Evolutionary conservation across 108 stramenopile species (phyloP), one percentile per base, ranked within the genome.

Genomic region (Cyclotella kingstonii): DNA sequence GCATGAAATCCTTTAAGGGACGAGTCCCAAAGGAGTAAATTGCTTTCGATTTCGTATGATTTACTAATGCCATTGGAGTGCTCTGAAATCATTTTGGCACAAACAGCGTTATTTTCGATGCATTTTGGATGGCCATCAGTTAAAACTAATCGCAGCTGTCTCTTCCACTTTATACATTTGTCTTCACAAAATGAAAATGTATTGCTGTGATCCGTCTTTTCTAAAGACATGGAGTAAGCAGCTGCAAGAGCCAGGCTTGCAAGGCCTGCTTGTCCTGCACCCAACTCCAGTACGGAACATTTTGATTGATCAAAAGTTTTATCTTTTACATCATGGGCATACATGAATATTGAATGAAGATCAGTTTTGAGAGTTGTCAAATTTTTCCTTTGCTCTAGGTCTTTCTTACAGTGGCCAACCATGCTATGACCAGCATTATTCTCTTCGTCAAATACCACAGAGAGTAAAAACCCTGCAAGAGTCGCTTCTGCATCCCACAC

Each of bases 401-500:
- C 29, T 9, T 33, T 45, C 26, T 57, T 17, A 29, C 19, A 40
- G 46, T 18, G 28, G 25, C n/a, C 30, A 26, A 21, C 29, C 11
- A 12, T 11, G 21, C 14, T 15, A 41, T 9, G 14, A 30, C 12
- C 61, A 21, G 53, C 4, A 39, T 60, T 59, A 43, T 52, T 41
- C 21, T 66, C 56, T 40, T 79, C 58, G 30, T 50, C 56, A 29
- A 72, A 38, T 14, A 73, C 31, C 14, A 45, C 51, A 9, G 54
- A 54, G 7, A 73, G 54, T 17, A 73, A 44, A 44, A 73, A 73
- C 19, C 71, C 71, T 35, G 86, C 70, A 51, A 90, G 67, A 0
- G 84, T 84, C 4, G 44, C 59, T 63, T 90, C 89, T 2, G 73
- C 78, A 78, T 91, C 90, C 90, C 90, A 91, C 10, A 91, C 85